phyloP scores from a whole-genome alignment of 352 stramenopile species.

The Globisporangium middletonii region DNA sequence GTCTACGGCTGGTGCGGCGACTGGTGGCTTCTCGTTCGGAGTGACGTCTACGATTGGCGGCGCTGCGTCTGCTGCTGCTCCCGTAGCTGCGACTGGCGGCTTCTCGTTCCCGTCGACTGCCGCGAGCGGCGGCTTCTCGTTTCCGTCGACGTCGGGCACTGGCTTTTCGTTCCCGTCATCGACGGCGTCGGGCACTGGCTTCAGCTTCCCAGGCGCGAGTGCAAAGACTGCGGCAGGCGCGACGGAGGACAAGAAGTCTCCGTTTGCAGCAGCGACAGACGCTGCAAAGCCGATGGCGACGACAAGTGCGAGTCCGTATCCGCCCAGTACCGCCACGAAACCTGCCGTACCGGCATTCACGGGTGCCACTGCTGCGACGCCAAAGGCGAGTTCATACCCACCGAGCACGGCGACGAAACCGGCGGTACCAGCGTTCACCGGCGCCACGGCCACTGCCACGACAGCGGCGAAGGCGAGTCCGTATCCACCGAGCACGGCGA shows the following conservation, averaged over 20 bases:
- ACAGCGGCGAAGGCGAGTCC: background rate
- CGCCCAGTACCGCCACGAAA: conserved; percentile 26
- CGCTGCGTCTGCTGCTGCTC: background rate
- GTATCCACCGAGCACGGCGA: conserved; percentile 11
- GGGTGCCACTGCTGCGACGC: background rate
- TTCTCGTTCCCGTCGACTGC: conserved; percentile 11
- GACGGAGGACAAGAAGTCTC: background rate
- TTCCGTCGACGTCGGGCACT: background rate
- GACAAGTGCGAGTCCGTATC: conserved; percentile 15
- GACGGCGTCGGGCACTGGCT: background rate
- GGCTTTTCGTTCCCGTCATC: conserved; percentile 21
- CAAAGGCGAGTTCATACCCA: background rate
- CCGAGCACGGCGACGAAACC: background rate
- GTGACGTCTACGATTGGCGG: too few species aligned
- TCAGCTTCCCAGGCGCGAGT: conserved; percentile 11
- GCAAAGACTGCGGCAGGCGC: background rate
- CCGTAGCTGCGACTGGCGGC: background rate
- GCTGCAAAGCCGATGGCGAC: background rate
- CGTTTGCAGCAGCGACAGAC: conserved; percentile 5
- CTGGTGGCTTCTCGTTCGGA: conserved; percentile 22
- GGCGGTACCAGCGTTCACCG: background rate
- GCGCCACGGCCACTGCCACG: background rate
- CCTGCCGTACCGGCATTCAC: conserved; percentile 4
- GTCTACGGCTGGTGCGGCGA: conserved; percentile 17
- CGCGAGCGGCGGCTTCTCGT: conserved; percentile 38